Percentiles rank a stretch among this genome's conserved stretches.
Evolutionary conservation across 805 yeast species (phyloP).

Genomic region (Diddensiella caesifluorescens): DNA sequence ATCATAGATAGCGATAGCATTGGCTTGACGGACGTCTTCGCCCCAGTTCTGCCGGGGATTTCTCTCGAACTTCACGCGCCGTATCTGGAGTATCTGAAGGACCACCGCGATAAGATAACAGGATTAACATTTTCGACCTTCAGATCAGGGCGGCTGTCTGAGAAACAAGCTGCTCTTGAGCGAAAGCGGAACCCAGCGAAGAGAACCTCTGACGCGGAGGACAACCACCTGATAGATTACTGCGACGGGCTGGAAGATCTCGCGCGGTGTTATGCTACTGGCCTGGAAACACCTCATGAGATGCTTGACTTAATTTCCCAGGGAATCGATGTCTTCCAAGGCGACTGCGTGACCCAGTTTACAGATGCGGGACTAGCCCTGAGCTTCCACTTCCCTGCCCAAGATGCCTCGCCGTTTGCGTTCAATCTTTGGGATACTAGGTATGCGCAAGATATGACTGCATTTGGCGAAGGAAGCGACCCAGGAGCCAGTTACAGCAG

Average conservation of each 20-base stretch:
- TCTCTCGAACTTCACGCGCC: conserved; percentile 18
- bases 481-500: conserved; percentile 28
- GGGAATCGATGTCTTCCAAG: conserved; percentile 35
- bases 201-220: conserved; percentile 7
- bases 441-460: conserved; percentile 29
- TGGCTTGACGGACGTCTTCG: conserved; percentile 22
- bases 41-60: conserved; percentile 32
- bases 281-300: conserved; percentile 31
- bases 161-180: conserved; percentile 10
- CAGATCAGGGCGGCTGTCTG: conserved; percentile 12
- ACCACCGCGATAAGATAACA: conserved; percentile 4
- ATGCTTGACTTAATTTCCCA: conserved; percentile 26
- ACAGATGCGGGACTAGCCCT: conserved; percentile 38
- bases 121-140: conserved; percentile 15
- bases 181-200: conserved; percentile 9
- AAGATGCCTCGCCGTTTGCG: conserved; percentile 8
- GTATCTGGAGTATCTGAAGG: conserved; percentile 13
- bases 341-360: conserved; percentile 27
- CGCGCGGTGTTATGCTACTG: conserved; percentile 20
- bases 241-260: conserved; percentile 12
- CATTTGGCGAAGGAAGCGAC: conserved; percentile 24
- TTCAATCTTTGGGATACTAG: conserved; percentile 31
- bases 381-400: conserved; percentile 26
- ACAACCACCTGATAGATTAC: neutral
- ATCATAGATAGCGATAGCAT: conserved; percentile 8